phyloP scores from a whole-genome alignment of 345 rosid species.

The Brassica cretica region DNA sequence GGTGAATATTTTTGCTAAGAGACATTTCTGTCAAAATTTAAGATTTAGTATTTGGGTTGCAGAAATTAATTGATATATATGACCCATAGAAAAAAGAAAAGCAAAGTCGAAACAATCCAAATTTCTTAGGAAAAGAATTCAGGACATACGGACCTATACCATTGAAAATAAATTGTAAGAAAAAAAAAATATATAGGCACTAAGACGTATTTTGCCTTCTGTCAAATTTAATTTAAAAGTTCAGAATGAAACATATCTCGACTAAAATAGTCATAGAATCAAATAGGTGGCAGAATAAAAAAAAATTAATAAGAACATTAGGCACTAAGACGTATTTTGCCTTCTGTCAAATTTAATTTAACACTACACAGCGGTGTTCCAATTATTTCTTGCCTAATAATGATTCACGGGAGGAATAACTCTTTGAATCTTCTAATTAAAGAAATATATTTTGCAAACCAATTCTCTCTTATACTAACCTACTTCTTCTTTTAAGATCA shows the following conservation, averaged over 20 bases:
- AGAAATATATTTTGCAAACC: not conserved
- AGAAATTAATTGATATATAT: not conserved
- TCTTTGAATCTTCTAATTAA: not conserved
- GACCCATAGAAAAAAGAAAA: not conserved
- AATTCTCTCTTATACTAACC: not conserved
- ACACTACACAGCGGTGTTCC: conserved; percentile 13
- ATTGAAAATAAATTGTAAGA: not conserved
- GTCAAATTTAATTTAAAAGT: too few relatives aligned
- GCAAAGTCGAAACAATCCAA: not conserved
- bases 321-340: conserved; percentile 10
- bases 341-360: not conserved
- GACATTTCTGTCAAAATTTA: not conserved
- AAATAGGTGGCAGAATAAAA: conserved; percentile 22
- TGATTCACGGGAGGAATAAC: conserved; percentile 1
- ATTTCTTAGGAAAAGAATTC: not conserved
- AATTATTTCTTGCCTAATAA: conserved; percentile 23
- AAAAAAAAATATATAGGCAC: too few relatives aligned
- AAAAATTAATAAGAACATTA: not conserved
- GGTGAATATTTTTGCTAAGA: not conserved
- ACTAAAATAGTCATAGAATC: not conserved
- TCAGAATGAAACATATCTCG: not conserved
- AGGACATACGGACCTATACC: not conserved
- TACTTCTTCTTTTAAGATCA: not conserved
- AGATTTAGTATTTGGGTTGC: not conserved
- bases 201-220: too few relatives aligned